These are phyloP conservation scores for Lecanicillium sp. DNA, from an alignment of 2,329 filamentous ascomycete genomes.

Conservation along the genomic window DNA sequence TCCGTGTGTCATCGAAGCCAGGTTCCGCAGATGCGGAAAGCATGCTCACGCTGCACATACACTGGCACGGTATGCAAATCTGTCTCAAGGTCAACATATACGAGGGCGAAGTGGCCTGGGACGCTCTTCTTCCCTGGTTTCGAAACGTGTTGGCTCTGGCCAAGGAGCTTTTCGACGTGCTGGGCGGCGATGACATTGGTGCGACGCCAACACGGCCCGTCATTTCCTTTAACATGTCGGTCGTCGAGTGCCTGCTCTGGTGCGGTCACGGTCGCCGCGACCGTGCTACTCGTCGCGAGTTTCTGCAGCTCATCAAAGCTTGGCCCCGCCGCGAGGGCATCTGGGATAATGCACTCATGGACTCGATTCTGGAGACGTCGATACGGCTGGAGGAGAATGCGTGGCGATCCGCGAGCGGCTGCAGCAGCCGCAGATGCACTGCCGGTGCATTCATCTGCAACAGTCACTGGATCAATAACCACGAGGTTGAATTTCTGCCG, in stretches of 20 bases:
- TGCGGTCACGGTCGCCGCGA: not conserved
- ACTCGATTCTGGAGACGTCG: not conserved
- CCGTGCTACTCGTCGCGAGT: not conserved
- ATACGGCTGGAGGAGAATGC: constrained; percentile 6
- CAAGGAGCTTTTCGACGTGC: not conserved
- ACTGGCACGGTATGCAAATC: not conserved
- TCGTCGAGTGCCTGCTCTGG: not conserved
- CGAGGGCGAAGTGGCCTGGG: not conserved
- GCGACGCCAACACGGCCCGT: not conserved
- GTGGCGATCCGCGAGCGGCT: not conserved
- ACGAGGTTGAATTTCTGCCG: not conserved
- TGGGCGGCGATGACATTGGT: not conserved
- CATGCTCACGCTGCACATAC: not conserved
- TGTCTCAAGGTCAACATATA: not conserved
- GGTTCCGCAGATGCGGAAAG: not conserved
- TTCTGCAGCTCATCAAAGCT: not conserved
- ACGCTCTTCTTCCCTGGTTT: not conserved
- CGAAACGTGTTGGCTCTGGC: not conserved
- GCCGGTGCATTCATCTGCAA: not conserved
- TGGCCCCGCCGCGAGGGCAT: constrained; percentile 9
- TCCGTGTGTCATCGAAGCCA: not conserved
- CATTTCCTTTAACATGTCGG: constrained; percentile 6
- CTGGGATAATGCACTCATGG: constrained; percentile 1
- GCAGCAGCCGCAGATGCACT: not conserved
- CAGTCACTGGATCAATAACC: not conserved